Base-by-base conservation (phyloP, 2,329 filamentous ascomycete species). In the Fusarium sp. region DNA sequence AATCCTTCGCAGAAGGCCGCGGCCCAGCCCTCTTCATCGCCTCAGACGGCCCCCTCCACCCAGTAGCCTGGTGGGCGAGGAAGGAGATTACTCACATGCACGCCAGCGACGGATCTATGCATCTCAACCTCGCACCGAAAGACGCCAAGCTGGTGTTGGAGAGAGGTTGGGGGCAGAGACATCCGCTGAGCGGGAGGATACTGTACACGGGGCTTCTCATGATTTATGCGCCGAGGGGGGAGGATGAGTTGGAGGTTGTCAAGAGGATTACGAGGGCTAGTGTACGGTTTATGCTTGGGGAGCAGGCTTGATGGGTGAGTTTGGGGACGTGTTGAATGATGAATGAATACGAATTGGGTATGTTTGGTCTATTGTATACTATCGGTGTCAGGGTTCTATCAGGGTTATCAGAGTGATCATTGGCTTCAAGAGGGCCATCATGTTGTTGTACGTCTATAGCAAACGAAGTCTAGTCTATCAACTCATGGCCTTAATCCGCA, bases 21-120 rank as follows among this genome's bases (percentile, higher is more conserved):
- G 71, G 71, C 5, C 71, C 61, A 22, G 71, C 70, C 20, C 67
- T 73, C 14, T 73, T 73, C 4, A 46, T 71, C 20, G 64, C 33
- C 24, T 49, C 42, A 31, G 29, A 31, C 5, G 20, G 9, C 14
- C 55, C 62, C 8, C 31, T n/a, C 0, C 67, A 73, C 9, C 71
- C 63, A 1, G 27, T 73, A 2, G 57, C 60, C 11, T 61, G 59
- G 57, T 51, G 61, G 16, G 57, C 65, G 8, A 17, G 42, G 16
- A 55, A 58, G 5, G 71, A 73, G 22, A 65, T 73, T 2, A 68
- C 24, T 14, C 70, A 73, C 24, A 73, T 73, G 71, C 71, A 73
- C n/a, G 64, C 31, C 1, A 73, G 59, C 5, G 71, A 73, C 27
- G 71, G 71, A 2, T 73, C 71, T 8, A 49, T 73, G 63, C 71